Evolutionary conservation across 2,329 filamentous ascomycete genomes (phyloP).

Genomic region (Fusarium clavum): DNA sequence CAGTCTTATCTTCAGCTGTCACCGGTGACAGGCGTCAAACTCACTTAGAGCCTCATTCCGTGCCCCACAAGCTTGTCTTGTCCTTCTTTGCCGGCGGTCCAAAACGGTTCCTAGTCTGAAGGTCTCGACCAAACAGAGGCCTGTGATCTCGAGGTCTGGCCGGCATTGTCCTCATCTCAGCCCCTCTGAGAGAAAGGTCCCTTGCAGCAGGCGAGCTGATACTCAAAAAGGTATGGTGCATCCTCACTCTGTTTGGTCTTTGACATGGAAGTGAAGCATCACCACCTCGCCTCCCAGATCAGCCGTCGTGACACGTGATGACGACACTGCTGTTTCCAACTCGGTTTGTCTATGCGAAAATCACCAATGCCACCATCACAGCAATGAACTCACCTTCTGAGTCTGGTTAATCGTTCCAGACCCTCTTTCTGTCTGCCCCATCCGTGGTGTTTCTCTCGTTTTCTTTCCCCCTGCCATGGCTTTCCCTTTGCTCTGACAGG

Average conservation of each 20-base stretch:
- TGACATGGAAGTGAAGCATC: background rate
- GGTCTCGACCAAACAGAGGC: constrained; percentile 33
- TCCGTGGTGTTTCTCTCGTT: background rate
- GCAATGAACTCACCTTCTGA: constrained; percentile 2
- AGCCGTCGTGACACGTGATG: constrained; percentile 41
- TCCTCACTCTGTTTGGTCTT: background rate
- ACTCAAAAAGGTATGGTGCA: constrained; percentile 11
- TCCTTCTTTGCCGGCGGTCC: background rate
- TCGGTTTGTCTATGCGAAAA: constrained; percentile 30
- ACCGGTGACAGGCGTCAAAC: constrained; percentile 1
- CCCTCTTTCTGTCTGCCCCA: background rate
- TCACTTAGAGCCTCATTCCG: constrained; percentile 28
- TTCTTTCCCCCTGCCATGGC: background rate
- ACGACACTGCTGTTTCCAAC: constrained; percentile 31
- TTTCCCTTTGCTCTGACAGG: background rate
- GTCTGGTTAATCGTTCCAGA: constrained; percentile 21
- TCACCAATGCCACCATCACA: constrained; percentile 21
- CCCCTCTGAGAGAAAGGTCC: background rate
- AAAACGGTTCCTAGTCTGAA: constrained; percentile 3
- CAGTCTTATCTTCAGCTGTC: background rate
- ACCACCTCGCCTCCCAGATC: constrained; percentile 27
- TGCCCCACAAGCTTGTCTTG: constrained; percentile 18
- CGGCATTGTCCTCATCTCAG: constrained; percentile 26
- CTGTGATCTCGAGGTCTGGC: constrained; percentile 20
- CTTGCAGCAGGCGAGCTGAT: constrained; percentile 16